Evolutionary conservation across 108 stramenopile genomes (phyloP), one percentile per base, ranked within the genome.

Genomic region (Chaetoceros tenuissimus): DNA sequence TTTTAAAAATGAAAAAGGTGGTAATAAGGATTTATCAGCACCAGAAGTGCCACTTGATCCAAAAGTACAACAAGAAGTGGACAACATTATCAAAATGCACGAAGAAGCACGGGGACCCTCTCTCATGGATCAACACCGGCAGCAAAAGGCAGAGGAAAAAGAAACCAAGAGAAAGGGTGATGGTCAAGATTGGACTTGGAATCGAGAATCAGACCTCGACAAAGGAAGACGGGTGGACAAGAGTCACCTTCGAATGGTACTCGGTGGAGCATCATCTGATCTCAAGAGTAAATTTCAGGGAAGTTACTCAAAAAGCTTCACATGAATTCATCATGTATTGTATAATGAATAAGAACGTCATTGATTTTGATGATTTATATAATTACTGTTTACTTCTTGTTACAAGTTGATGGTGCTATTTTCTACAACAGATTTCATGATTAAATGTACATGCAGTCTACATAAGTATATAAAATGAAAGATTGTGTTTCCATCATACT

Each of bases 161-260:
- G 63, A 60, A 18, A 63, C 54, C 2, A 59, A 62, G 26, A 51
- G 51, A 25, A 47, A 59, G 31, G 59, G 28, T 8, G 59, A 56
- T 16, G 57, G 72, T 46, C 43, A 47, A 28, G 76, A 69, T 49
- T 86, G 73, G 78, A 76, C 68, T 25, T 92, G 86, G 86, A 88
- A 54, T 57, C 70, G 84, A 10, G 81, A 88, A 24, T 76, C 73
- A 21, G 83, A 88, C 57, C 62, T 92, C 47, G 90, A 88, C 57
- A 77, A 78, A 20, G 88, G 92, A 25, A 62, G 87, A 27, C 80
- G 86, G 46, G 92, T 94, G 0, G 87, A 94, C 73, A 89, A 87
- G 71, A 74, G 85, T 71, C 79, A 78, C 10, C 58, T 94, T 56
- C 64, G 79, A 31, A 68, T 82, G 67, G 68, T 88, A 44, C 63